These are phyloP conservation scores for Alternaria arbusti DNA, from an alignment of 2,329 filamentous ascomycete genomes.

Conservation along the genomic window DNA sequence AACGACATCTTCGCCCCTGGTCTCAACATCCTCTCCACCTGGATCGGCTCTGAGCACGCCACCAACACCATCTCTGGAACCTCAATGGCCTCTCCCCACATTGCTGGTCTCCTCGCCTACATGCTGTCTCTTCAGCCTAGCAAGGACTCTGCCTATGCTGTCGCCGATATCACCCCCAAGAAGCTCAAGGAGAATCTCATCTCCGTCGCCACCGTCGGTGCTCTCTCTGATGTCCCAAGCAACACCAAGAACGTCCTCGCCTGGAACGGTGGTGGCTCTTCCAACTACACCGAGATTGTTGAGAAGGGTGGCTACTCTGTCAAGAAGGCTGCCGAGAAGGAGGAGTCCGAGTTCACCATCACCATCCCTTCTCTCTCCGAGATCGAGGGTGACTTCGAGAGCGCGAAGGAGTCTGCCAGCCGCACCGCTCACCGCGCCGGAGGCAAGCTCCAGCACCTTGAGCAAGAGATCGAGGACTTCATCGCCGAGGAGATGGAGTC, in stretches of 20 bases:
- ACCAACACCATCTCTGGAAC: slow-evolving; percentile 99
- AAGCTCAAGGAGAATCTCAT: slow-evolving; percentile 92
- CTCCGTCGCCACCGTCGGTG: slow-evolving; percentile 77
- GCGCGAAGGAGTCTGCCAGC: slow-evolving; percentile 46
- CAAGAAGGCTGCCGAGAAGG: slow-evolving; percentile 35
- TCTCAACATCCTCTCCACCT: slow-evolving; percentile 95
- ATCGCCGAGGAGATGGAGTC: slow-evolving; percentile 58
- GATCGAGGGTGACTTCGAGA: slow-evolving; percentile 46
- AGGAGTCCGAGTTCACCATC: slow-evolving; percentile 49
- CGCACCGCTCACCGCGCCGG: slow-evolving; percentile 53
- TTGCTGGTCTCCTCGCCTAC: slow-evolving; percentile 96
- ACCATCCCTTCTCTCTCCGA: slow-evolving; percentile 46
- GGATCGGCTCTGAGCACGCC: slow-evolving; percentile 95
- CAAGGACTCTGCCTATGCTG: slow-evolving; percentile 86
- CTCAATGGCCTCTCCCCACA: slow-evolving; percentile 98
- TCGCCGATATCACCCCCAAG: slow-evolving; percentile 87
- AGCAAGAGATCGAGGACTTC: slow-evolving; percentile 55
- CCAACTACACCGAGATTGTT: slow-evolving; percentile 87
- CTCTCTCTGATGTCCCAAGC: slow-evolving; percentile 79
- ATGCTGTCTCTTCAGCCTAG: slow-evolving; percentile 94
- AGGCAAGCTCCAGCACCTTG: slow-evolving; percentile 56
- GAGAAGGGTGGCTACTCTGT: slow-evolving; percentile 73
- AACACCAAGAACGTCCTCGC: slow-evolving; percentile 94
- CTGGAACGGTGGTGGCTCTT: slow-evolving; percentile 96
- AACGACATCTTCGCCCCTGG: slow-evolving; percentile 99